Conservation (phyloP, 2,329 filamentous ascomycete species). For the Sclerotinia trifoliorum region DNA sequence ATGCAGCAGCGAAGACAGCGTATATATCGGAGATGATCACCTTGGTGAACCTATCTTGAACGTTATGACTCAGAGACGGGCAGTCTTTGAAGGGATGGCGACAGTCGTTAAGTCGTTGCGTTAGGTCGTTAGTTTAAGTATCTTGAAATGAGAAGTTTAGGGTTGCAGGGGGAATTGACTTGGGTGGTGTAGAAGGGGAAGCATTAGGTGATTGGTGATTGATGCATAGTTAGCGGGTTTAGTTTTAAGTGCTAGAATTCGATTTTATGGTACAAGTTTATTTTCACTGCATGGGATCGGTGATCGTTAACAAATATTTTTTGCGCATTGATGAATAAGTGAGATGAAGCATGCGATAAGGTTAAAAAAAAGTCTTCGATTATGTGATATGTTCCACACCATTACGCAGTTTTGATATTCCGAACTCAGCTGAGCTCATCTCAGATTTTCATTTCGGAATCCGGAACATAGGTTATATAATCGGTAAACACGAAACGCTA, state of each 20-base stretch:
- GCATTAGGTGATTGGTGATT: too few relatives aligned
- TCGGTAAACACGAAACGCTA: background rate
- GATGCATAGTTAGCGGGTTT: too few relatives aligned
- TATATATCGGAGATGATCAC: background rate
- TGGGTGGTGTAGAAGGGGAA: too few relatives aligned
- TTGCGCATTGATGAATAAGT: background rate
- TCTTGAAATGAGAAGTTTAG: too few relatives aligned
- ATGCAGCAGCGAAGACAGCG: background rate
- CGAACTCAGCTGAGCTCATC: too few relatives aligned
- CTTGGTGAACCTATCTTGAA: background rate
- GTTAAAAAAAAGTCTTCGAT: background rate
- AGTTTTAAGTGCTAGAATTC: too few relatives aligned
- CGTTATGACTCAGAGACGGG: background rate
- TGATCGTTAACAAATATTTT: background rate
- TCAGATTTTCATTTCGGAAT: too few relatives aligned
- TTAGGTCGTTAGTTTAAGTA: background rate
- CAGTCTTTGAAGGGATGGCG: background rate
- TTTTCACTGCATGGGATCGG: too few relatives aligned
- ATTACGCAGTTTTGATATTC: too few relatives aligned
- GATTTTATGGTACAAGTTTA: too few relatives aligned
- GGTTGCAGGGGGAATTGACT: too few relatives aligned
- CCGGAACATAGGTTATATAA: background rate
- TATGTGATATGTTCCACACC: background rate
- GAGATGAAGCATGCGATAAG: background rate
- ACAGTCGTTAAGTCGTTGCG: too few relatives aligned